These are phyloP conservation scores for Porpolomopsis calyptriformis DNA, from an alignment of 768 basidiomycete species.

Conservation along the genomic window DNA sequence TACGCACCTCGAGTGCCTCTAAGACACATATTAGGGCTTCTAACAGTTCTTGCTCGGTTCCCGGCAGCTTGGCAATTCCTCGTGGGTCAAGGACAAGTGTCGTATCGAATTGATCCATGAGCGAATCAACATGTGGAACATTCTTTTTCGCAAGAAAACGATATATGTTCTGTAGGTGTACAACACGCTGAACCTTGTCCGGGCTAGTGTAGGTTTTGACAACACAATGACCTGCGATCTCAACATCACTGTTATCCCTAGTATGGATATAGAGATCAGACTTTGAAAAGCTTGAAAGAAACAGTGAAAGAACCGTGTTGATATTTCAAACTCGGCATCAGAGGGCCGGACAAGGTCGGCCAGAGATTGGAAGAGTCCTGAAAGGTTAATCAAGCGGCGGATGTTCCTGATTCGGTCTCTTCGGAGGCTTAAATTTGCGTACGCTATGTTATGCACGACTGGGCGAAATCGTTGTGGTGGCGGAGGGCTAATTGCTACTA, in stretches of 20 bases:
- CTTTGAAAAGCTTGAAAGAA: neutral
- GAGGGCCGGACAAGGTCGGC: neutral
- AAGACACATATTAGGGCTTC: slow-evolving; percentile 13
- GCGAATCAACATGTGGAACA: slow-evolving; percentile 12
- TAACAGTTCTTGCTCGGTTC: slow-evolving; percentile 6
- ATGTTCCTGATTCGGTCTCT: slow-evolving; percentile 6
- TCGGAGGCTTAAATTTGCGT: slow-evolving; percentile 6
- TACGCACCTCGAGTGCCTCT: no score
- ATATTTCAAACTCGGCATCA: slow-evolving; percentile 6
- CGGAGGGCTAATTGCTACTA: slow-evolving; percentile 4
- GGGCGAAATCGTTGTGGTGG: slow-evolving; percentile 1
- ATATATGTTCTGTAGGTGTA: slow-evolving; percentile 11
- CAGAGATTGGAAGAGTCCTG: neutral
- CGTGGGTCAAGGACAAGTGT: slow-evolving; percentile 7
- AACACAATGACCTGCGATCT: slow-evolving; percentile 7
- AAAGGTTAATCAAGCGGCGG: slow-evolving; percentile 9
- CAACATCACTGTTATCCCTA: slow-evolving; percentile 7
- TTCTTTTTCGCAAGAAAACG: slow-evolving; percentile 8
- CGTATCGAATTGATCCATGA: neutral
- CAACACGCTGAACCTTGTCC: slow-evolving; percentile 4
- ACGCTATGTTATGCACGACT: slow-evolving; percentile 9
- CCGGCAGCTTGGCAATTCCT: slow-evolving; percentile 10
- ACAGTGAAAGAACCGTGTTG: slow-evolving; percentile 5
- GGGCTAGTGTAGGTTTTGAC: slow-evolving; percentile 11
- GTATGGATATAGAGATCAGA: neutral